Evolutionary conservation across 2,329 filamentous ascomycete species (phyloP).

Genomic region (Hypoxylon sp.): DNA sequence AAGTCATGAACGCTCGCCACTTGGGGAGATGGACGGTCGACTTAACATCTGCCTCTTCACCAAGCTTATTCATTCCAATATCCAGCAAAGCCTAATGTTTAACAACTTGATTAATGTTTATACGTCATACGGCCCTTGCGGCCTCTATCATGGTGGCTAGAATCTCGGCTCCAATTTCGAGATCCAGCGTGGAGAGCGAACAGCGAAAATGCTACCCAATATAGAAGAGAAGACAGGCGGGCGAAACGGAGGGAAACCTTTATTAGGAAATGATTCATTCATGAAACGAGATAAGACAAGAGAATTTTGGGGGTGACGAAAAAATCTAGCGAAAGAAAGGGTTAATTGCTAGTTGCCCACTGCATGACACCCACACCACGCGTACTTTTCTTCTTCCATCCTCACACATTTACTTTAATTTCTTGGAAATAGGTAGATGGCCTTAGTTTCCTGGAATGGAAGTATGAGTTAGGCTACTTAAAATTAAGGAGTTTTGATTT

Average conservation of each 20-base stretch:
- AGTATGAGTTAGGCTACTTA: constrained; percentile 10
- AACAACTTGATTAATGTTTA: constrained; percentile 1
- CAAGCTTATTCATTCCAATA: neutral
- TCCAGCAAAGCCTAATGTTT: neutral
- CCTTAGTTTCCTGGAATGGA: neutral
- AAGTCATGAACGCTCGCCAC: constrained; percentile 30
- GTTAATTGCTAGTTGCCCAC: constrained; percentile 28
- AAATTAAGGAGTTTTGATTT: constrained; percentile 19
- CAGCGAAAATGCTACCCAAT: constrained; percentile 12
- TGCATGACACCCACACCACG: neutral
- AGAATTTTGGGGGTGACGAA: constrained; percentile 23
- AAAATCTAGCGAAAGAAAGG: constrained; percentile 8
- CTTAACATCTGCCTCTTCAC: neutral
- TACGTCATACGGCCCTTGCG: neutral
- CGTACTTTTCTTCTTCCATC: constrained; percentile 15
- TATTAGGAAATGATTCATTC: constrained; percentile 26
- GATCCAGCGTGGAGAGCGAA: constrained; percentile 6
- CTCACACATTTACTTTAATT: constrained; percentile 14
- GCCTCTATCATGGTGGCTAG: neutral
- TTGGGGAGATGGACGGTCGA: neutral
- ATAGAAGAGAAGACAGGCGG: constrained; percentile 28
- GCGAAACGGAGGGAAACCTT: constrained; percentile 4
- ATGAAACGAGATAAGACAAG: constrained; percentile 29
- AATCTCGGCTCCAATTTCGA: neutral
- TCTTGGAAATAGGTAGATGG: constrained; percentile 8